Base-by-base conservation (phyloP, 2,329 filamentous ascomycete species). In the Colletotrichum paranaense region DNA sequence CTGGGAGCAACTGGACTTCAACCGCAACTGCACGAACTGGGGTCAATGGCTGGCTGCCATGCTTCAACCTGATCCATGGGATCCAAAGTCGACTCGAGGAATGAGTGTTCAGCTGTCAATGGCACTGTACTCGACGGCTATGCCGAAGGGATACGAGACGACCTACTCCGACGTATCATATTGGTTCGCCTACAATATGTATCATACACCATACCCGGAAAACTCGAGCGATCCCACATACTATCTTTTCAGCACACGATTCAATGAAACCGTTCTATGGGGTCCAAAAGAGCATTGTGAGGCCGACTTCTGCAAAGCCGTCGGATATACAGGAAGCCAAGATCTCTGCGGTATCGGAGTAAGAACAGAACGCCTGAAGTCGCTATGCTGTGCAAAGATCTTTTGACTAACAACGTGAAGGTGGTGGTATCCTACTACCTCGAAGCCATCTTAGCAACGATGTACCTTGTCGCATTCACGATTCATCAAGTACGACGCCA, bases 131-230 rank as follows among this genome's bases (percentile, higher is more conserved):
- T 26, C 56, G 6, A 35, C 56, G 24, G 56, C 72, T n/a, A 32
- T 67, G 8, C 67, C 71, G 1, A 11, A 22, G 1, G 46, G 46
- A 2, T 60, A 71, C 55, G n/a, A 49, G 5, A 67, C 71, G 2
- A 69, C 57, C 14, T 74, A 38, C 32, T 49, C 55, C 3, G 68
- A 71, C 1, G 68, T 72, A 12, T 53, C 49, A 26, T 59, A 11
- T 11, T 74, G 62, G 57, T 74, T 74, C 38, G 58, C 68, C 26
- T 74, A 74, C 62, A 72, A 74, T 26, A 72, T 68, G 60, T 60
- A 67, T 22, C 68, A 74, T 19, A 74, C 72, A 5, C 62, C 62
- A 6, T 30, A 63, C n/a, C 62, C 62, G 1, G 52, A 30, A 26
- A 62, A 59, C 16, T 16, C 30, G 7, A 24, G 19, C 5, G 5